Evolutionary conservation across 2,329 filamentous ascomycete species (phyloP), one percentile per base, ranked within the genome.

Genomic region (Ophiostoma sp.): DNA sequence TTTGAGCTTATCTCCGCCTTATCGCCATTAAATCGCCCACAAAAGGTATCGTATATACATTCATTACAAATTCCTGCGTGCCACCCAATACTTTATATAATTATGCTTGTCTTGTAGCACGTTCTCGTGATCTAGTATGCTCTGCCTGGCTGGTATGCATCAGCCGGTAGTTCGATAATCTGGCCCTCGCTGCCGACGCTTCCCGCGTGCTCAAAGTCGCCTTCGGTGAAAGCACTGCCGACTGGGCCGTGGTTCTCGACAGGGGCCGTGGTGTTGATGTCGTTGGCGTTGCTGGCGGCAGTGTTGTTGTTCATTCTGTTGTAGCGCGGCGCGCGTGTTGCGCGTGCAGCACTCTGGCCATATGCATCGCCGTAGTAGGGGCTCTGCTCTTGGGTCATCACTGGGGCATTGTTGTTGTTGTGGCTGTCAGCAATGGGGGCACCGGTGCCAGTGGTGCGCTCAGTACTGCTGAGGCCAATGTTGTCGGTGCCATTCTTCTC

Each of bases 291-390:
- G 62, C n/a, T 9, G 44, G 42, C 4, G 44, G 8, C 36, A 36
- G n/a, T 63, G 60, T 63, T 63, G 45, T 41, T 63, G 60, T 63
- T 63, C 6, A 62, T 68, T n/a, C 27, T 40, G 55, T 62, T 60
- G n/a, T 41, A 18, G 18, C 71, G 68, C 9, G 71, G 71, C 0
- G 71, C 70, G 2, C 70, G 70, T 0, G 71, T 72, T 0, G 71
- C 71, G 7, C 70, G 70, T 1, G 71, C 69, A 0, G 71, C 70
- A 38, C 70, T 72, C 68, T 70, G 60, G 68, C 66, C 67, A 47
- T 72, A 72, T 36, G 62, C 27, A 3, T 38, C 40, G 16, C 45
- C 27, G 40, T 65, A 60, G 65, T 69, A 70, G 62, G 60, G 62
- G 67, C 41, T 42, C 47, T 40, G 44, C 2, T 52, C 67, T 4